phyloP scores from a whole-genome alignment of 768 basidiomycete genomes.

The Termitomyces sp. region DNA sequence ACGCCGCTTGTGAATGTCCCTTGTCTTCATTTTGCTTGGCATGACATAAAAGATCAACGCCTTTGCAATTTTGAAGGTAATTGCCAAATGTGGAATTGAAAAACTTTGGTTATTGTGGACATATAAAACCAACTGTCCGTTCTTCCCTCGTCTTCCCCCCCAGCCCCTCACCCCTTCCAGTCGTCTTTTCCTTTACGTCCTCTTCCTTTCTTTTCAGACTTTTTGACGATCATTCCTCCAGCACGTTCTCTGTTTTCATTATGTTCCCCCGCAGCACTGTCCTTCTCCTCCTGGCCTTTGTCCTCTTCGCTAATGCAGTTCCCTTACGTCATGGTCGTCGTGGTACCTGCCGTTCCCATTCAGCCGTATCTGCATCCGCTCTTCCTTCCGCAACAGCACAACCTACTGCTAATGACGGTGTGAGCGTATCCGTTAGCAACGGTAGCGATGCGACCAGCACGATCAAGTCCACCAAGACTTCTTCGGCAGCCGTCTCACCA shows the following conservation, averaged over 20 bases:
- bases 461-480: slow-evolving; percentile 12
- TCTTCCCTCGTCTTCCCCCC: slow-evolving; percentile 1
- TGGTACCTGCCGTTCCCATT: slow-evolving; percentile 13
- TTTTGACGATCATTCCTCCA: slow-evolving; percentile 16
- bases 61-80: not conserved
- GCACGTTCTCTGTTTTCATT: slow-evolving; percentile 18
- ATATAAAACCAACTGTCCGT: slow-evolving; percentile 1
- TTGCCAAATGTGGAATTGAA: slow-evolving; percentile 2
- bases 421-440: not conserved
- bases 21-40: not conserved
- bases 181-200: slow-evolving; percentile 19
- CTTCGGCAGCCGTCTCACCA: slow-evolving; percentile 6
- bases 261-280: slow-evolving; percentile 23
- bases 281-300: slow-evolving; percentile 22
- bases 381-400: slow-evolving; percentile 1
- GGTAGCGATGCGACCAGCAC: slow-evolving; percentile 1
- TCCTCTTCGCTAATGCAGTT: slow-evolving; percentile 23
- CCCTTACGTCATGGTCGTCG: slow-evolving; percentile 19
- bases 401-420: not conserved
- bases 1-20: not conserved
- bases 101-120: slow-evolving; percentile 3
- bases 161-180: slow-evolving; percentile 9
- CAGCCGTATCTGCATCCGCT: not conserved
- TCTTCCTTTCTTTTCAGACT: slow-evolving; percentile 17
- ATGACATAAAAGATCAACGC: not conserved